Evolutionary conservation across 352 stramenopile genomes (phyloP).

Genomic region (Phytophthora brassicae): DNA sequence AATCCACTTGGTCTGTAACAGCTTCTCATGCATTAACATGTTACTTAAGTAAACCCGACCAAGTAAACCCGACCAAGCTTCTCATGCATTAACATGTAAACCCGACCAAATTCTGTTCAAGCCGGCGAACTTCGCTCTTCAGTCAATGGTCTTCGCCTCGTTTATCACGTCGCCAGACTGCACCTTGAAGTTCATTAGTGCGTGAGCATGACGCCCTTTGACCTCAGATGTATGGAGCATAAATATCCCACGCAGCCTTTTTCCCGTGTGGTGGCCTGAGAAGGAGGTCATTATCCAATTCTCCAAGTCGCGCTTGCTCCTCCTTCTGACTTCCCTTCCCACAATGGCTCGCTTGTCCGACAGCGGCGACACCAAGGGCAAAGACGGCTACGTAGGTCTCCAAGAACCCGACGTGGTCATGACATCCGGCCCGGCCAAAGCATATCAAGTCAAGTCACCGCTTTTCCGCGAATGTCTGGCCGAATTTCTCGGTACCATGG

Average conservation of each 20-base stretch:
- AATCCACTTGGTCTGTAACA: too few relatives aligned
- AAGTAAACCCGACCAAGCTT: too few relatives aligned
- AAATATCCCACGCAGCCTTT: slow-evolving; percentile 6
- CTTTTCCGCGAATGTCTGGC: slow-evolving; percentile 52
- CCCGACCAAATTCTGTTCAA: too few relatives aligned
- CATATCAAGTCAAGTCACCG: slow-evolving; percentile 41
- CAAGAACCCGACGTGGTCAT: slow-evolving; percentile 30
- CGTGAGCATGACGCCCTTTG: slow-evolving; percentile 26
- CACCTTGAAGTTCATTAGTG: slow-evolving; percentile 19
- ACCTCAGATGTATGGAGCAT: slow-evolving; percentile 22
- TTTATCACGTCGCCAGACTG: slow-evolving; percentile 21
- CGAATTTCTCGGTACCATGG: slow-evolving; percentile 62
- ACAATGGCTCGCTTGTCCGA: slow-evolving; percentile 28
- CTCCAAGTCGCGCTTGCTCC: background rate
- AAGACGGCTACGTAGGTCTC: slow-evolving; percentile 31
- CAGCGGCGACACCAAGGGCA: slow-evolving; percentile 25
- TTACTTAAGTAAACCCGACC: too few relatives aligned
- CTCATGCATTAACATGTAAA: too few relatives aligned
- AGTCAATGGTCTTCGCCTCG: slow-evolving; percentile 1
- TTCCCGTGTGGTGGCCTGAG: background rate
- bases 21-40: too few relatives aligned
- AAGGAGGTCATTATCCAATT: slow-evolving; percentile 15
- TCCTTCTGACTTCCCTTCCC: background rate
- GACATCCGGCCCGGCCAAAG: slow-evolving; percentile 14
- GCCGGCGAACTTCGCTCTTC: slow-evolving; percentile 1